Base-by-base conservation (phyloP, 495 filamentous ascomycete species). In the Halenospora varia region DNA sequence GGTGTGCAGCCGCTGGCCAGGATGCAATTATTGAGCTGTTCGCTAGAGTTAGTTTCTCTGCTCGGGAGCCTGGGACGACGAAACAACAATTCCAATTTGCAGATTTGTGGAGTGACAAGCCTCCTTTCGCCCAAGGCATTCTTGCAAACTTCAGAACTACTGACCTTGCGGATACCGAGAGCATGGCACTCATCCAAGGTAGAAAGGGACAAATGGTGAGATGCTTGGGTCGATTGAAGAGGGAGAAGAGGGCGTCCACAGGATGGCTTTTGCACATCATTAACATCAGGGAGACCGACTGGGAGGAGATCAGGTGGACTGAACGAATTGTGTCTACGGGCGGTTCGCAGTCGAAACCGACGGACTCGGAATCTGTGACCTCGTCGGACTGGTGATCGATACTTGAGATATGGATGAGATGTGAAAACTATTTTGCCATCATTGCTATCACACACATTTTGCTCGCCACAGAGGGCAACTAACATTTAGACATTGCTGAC, bases 31-130 rank as follows among this genome's bases (percentile, higher is more conserved):
- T 86, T 42, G 84, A 87, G 64, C 62, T 87, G 2, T 86, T 77
- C 62, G 84, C 82, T 8, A 68, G 79, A 22, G 82, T 86, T 2
- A 71, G 65, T 2, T 77, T 70, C 50, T 83, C 81, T 2, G 71
- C 66, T n/a, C 78, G 81, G 0, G 76, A 79, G 47, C 56, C 45
- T 17, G 60, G 64, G 3, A 57, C 63, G 9, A 66, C 66, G n/a
- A 76, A 71, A 45, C 84, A 86, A 56, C 73, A 80, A 52, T 84
- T 87, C 53, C 72, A 79, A 26, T 81, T 87, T 45, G 59, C 74
- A 2, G 84, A 88, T 62, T 65, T 86, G 1, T 87, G 77, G 61
- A 79, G 82, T 59, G 73, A 81, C 42, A 71, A 76, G 11, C 73
- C 69, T 10, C 84, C 83, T 9, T 77, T 79, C 59, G 66, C 79